Conservation (phyloP, 2,329 filamentous ascomycete genomes). For the Thyridium curvatum region DNA sequence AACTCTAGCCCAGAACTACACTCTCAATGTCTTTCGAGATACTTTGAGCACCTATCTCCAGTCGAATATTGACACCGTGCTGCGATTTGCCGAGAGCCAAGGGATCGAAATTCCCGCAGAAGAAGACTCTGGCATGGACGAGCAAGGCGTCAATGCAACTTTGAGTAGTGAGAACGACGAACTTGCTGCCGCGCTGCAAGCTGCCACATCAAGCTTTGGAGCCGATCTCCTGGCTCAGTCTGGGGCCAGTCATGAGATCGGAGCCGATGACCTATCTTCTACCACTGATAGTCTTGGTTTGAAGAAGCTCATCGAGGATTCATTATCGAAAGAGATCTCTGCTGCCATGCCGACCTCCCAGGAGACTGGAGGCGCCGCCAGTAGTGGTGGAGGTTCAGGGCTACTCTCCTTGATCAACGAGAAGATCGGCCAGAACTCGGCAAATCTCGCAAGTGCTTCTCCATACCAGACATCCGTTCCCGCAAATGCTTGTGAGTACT, state of each 20-base stretch:
- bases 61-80: slow-evolving; percentile 19
- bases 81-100: slow-evolving; percentile 30
- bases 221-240: background rate
- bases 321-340: background rate
- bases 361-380: no score
- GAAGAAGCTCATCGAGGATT: slow-evolving; percentile 13
- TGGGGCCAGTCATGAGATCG: background rate
- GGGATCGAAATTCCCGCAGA: slow-evolving; percentile 26
- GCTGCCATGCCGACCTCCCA: no score
- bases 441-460: no score
- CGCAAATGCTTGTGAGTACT: no score
- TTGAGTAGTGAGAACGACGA: slow-evolving; percentile 1
- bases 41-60: slow-evolving; percentile 23
- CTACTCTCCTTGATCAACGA: slow-evolving; percentile 11
- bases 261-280: background rate
- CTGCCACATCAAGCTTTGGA: slow-evolving; percentile 1
- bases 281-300: slow-evolving; percentile 7
- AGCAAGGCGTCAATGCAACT: slow-evolving; percentile 1
- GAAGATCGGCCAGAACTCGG: slow-evolving; percentile 7
- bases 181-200: slow-evolving; percentile 8
- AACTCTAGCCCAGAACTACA: slow-evolving; percentile 30
- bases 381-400: no score
- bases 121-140: slow-evolving; percentile 17
- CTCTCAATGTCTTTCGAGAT: slow-evolving; percentile 27
- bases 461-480: no score